A percentile compares a stretch with the other conserved stretches of the same genome.
These are phyloP conservation scores for Backusella westeae DNA, from an alignment of 192 early-diverging fungal species.

Conservation along the genomic window DNA sequence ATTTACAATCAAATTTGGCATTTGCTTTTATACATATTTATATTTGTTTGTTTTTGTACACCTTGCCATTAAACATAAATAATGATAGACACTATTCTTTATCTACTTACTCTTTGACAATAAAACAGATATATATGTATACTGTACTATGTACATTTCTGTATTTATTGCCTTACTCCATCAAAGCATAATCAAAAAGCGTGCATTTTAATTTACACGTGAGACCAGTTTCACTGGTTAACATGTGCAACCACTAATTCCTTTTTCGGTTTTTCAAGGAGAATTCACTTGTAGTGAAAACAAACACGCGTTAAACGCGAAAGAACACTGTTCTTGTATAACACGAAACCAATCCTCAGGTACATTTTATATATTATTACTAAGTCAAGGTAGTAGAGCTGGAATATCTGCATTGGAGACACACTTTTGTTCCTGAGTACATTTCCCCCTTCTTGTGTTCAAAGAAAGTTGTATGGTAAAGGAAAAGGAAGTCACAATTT, in stretches of 20 bases:
- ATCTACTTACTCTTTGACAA: not conserved
- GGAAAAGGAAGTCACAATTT: not conserved
- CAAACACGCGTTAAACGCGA: not conserved
- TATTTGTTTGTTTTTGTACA: not conserved
- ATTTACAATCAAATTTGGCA: not conserved
- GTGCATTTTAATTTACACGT: not conserved
- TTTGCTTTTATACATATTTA: not conserved
- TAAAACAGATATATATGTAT: too few relatives aligned
- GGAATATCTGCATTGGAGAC: too few relatives aligned
- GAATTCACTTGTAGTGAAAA: not conserved
- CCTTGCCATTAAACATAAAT: not conserved
- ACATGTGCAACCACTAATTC: not conserved
- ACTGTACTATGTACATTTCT: not conserved
- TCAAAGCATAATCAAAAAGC: not conserved
- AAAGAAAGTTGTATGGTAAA: not conserved
- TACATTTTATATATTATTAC: too few relatives aligned
- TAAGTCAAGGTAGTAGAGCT: too few relatives aligned
- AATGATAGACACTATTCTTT: not conserved
- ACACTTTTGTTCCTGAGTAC: not conserved
- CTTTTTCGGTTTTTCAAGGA: not conserved
- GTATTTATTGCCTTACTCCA: not conserved
- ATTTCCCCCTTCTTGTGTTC: not conserved
- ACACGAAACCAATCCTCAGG: not conserved
- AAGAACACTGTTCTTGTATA: not conserved
- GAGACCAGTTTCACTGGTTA: not conserved